These are phyloP conservation scores for Kandelia obovata DNA, from an alignment of 345 rosid genomes.

Conservation along the genomic window DNA sequence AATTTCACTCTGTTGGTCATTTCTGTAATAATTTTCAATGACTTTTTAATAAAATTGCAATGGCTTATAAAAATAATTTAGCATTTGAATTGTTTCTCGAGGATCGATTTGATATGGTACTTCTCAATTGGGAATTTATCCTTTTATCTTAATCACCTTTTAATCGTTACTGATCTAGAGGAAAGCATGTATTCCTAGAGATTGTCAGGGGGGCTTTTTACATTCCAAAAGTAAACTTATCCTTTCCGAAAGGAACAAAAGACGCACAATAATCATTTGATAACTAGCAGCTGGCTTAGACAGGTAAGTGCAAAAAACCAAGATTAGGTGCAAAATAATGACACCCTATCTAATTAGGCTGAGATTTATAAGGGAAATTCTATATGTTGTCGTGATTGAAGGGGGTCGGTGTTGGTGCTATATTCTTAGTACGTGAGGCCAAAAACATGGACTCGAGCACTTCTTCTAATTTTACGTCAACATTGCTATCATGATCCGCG, in stretches of 20 bases:
- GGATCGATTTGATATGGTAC: too few species aligned
- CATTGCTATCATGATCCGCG: slow-evolving; percentile 48
- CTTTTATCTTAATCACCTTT: too few species aligned
- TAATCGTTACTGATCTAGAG: too few species aligned
- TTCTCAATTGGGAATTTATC: too few species aligned
- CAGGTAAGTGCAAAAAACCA: background rate
- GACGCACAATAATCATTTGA: background rate
- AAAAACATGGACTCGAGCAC: slow-evolving; percentile 20
- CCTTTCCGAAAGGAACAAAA: background rate
- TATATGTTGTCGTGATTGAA: slow-evolving; percentile 40
- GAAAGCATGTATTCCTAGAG: too few species aligned
- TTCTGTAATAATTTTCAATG: too few species aligned
- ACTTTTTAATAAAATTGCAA: too few species aligned
- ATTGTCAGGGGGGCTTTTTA: too few species aligned
- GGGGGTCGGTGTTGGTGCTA: slow-evolving; percentile 14
- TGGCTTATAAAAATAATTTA: too few species aligned
- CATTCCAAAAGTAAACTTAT: too few species aligned
- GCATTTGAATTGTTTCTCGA: too few species aligned
- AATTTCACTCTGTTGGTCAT: too few species aligned
- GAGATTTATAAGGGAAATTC: background rate
- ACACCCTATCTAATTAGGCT: background rate
- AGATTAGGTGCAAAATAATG: slow-evolving; percentile 28
- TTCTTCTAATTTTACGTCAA: slow-evolving; percentile 34
- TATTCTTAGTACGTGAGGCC: slow-evolving; percentile 24
- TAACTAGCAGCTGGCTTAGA: background rate